phyloP scores from a whole-genome alignment of 1,284 basidiomycete genomes.

The Sporisorium graminicola region DNA sequence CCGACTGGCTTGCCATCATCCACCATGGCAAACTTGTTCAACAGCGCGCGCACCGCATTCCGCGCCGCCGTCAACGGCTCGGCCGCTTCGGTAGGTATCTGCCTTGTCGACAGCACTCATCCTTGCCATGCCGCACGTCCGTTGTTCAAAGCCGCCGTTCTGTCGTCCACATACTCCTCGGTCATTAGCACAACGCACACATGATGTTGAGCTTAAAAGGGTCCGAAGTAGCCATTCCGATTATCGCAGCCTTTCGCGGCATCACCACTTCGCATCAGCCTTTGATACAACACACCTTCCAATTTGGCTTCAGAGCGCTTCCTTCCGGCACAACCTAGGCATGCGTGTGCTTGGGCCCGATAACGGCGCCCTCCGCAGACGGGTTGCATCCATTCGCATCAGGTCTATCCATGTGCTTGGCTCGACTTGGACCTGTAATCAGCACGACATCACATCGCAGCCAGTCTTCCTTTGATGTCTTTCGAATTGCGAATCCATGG shows the following conservation, averaged over 20 bases:
- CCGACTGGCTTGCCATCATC: constrained; percentile 25
- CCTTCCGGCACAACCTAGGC: neutral
- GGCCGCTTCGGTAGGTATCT: constrained; percentile 53
- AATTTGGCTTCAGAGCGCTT: too few relatives aligned
- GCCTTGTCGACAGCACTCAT: neutral
- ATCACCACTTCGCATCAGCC: neutral
- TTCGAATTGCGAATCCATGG: neutral
- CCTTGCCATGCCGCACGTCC: constrained; percentile 1
- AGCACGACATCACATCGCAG: neutral
- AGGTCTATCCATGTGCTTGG: neutral
- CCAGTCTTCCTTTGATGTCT: neutral
- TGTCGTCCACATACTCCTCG: neutral
- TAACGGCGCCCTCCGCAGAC: neutral
- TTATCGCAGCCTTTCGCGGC: neutral
- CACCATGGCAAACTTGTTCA: constrained; percentile 55
- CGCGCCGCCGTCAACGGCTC: constrained; percentile 52
- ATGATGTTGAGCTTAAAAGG: too few relatives aligned
- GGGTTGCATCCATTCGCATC: neutral
- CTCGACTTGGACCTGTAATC: too few relatives aligned
- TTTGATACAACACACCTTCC: neutral
- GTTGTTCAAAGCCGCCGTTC: neutral
- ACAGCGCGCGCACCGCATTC: constrained; percentile 53
- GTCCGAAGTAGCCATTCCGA: neutral
- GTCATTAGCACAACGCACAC: too few relatives aligned
- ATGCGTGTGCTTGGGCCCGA: neutral